These are phyloP conservation scores for Onygenales sp. DNA, from an alignment of 2,329 filamentous ascomycete species.

Conservation along the genomic window DNA sequence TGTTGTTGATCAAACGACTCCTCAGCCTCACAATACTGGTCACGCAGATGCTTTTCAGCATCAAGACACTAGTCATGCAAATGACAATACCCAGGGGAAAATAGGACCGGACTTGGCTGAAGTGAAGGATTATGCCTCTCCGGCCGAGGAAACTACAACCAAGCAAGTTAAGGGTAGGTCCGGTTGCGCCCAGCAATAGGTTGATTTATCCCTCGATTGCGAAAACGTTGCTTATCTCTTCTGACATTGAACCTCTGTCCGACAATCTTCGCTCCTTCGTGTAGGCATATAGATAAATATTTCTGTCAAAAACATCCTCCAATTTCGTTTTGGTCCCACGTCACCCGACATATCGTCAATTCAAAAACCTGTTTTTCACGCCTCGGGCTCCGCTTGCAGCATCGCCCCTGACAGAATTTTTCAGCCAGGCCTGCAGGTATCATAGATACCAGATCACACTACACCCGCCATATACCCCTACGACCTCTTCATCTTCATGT, in stretches of 20 bases:
- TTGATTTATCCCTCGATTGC: neutral
- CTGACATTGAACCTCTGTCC: neutral
- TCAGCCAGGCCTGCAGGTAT: too few species aligned
- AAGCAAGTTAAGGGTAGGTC: neutral
- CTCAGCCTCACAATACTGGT: neutral
- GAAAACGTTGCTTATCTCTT: neutral
- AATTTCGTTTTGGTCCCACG: too few species aligned
- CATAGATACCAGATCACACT: too few species aligned
- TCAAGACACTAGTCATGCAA: too few species aligned
- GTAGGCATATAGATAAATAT: neutral
- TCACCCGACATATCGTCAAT: too few species aligned
- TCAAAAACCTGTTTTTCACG: too few species aligned
- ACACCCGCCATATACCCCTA: too few species aligned
- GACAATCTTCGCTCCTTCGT: neutral
- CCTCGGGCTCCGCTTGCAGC: too few species aligned
- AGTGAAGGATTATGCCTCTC: neutral
- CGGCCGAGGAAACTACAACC: neutral
- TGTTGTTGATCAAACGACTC: neutral
- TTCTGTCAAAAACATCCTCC: too few species aligned
- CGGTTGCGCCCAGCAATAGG: conserved; percentile 2
- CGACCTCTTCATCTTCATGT: too few species aligned
- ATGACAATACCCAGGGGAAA: neutral
- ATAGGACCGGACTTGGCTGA: neutral
- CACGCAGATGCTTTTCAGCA: too few species aligned
- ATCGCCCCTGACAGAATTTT: too few species aligned